Base-by-base conservation (phyloP, 257 asterid species). In the Craterostigma plantagineum region DNA sequence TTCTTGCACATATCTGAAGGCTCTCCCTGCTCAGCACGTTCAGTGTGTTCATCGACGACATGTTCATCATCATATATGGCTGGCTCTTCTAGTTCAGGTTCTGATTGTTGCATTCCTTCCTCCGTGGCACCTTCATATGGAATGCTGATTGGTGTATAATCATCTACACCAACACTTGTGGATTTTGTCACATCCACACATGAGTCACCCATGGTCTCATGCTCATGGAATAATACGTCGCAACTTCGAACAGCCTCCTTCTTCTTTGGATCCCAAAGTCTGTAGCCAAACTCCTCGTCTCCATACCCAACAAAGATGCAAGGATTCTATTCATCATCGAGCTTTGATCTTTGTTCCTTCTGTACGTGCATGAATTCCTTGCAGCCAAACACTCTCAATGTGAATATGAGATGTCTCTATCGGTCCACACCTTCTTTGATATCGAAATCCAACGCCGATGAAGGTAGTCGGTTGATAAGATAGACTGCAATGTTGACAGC, bases 381-480 rank as follows among this genome's bases (percentile, higher is more conserved):
- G 42, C 42, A 37, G n/a, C 42, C 10, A 9, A 37, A 37, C 13
- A 37, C 42, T 37, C 42, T 37, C n/a, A 37, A 37, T 37, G 42
- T 9, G 42, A 37, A 37, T 37, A 37, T 37, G 42, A 10, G 42
- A 13, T 11, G 14, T 37, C 42, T 10, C 3, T 10, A 10, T 10
- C 42, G 13, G 4, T 37, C 42, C 42, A 37, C 9, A 13, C 42
- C 14, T 13, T 37, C 42, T 37, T 10, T 3, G 3, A 37, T 37
- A 13, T 37, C 42, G 14, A 37, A 13, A 37, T 13, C 42, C 14
- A 37, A 37, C n/a, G 42, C 13, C n/a, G 14, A 10, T 10, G 3
- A 37, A 10, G 42, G 42, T 10, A 13, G 14, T 10, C 42, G 0
- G 3, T 37, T 37, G 42, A 37, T 37, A 11, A 37, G 3, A 9